phyloP scores from a whole-genome alignment of 805 yeast genomes.

The Tetrapisispora nanseiensis region DNA sequence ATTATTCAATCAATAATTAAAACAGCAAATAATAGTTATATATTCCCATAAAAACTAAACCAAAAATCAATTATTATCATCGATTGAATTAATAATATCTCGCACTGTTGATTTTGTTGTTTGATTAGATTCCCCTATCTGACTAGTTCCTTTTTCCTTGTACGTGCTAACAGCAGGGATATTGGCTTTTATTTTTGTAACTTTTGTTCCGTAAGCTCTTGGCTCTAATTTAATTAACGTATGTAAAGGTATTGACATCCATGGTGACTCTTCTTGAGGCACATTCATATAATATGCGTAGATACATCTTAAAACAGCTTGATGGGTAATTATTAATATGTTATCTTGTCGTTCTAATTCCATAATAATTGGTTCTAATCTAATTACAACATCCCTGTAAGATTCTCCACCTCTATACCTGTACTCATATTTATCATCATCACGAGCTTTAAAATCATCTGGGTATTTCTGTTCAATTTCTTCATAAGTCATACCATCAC shows the following conservation, averaged over 20 bases:
- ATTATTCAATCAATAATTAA: not conserved
- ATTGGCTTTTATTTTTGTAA: slow-evolving; percentile 84
- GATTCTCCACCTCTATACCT: slow-evolving; percentile 97
- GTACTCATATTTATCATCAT: slow-evolving; percentile 90
- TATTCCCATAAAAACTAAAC: not conserved
- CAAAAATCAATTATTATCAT: not conserved
- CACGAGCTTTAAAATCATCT: slow-evolving; percentile 91
- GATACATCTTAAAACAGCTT: slow-evolving; percentile 90
- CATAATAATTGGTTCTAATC: slow-evolving; percentile 96
- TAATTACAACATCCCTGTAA: slow-evolving; percentile 86
- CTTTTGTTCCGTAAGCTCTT: slow-evolving; percentile 84
- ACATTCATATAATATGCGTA: slow-evolving; percentile 98
- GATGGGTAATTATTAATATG: slow-evolving; percentile 91
- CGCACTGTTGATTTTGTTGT: not conserved
- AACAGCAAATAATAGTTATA: not conserved
- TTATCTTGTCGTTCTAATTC: slow-evolving; percentile 96
- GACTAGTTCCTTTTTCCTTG: slow-evolving; percentile 81
- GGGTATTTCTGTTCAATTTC: slow-evolving; percentile 81
- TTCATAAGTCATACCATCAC: slow-evolving; percentile 95
- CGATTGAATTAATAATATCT: slow-evolving; percentile 2
- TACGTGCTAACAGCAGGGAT: slow-evolving; percentile 97
- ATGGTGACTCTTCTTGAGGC: slow-evolving; percentile 93
- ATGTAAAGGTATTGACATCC: slow-evolving; percentile 98
- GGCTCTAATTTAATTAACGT: slow-evolving; percentile 91
- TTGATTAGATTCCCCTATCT: slow-evolving; percentile 32